Base-by-base conservation (phyloP, 139 green algal genomes). In the Desmodesmus armatus region DNA sequence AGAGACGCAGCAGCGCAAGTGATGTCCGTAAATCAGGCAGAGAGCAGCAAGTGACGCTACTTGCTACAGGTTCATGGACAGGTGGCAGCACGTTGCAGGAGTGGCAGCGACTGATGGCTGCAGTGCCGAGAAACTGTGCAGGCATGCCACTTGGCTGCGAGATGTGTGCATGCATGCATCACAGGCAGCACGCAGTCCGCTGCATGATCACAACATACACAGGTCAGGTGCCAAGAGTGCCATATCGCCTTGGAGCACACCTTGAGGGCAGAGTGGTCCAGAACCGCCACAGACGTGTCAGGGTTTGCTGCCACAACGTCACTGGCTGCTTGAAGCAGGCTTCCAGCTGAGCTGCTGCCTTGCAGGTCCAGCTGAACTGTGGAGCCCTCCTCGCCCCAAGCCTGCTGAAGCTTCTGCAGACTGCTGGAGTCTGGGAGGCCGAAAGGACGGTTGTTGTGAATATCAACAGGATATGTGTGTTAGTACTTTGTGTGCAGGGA, bases 251-350 rank as follows among this genome's bases (percentile, higher is more conserved):
- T 1, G 4, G 19, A 75, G 41, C 72, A 51, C 35, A 83, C 76
- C 76, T 83, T 83, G 11, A 83, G 40, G 23, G 76, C 76, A 44
- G 76, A 73, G 37, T 83, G 76, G 55, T 83, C 76, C 76, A 83
- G 76, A 21, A 73, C 58, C 39, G 41, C 40, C 2, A 83, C 76
- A 29, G 58, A 37, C 41, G 63, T 17, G 33, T 83, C 76, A 53
- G 76, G 76, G 55, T 83, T 83, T 40, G 55, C 55, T 19, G 31
- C 15, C 19, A 58, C 60, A 19, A 83, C 19, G 17, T 83, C 76
- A 27, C 58, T 72, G 58, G 58, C 27, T 5, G 76, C 76, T n/a
- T 83, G 58, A 53, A 83, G 37, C 37, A 83, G 27, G 55, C 58
- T 72, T 44, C 55, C 72, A 51, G 72, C 73, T 76, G 83, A 66